phyloP scores from a whole-genome alignment of 2,329 filamentous ascomycete genomes.

The Cadophora malorum region DNA sequence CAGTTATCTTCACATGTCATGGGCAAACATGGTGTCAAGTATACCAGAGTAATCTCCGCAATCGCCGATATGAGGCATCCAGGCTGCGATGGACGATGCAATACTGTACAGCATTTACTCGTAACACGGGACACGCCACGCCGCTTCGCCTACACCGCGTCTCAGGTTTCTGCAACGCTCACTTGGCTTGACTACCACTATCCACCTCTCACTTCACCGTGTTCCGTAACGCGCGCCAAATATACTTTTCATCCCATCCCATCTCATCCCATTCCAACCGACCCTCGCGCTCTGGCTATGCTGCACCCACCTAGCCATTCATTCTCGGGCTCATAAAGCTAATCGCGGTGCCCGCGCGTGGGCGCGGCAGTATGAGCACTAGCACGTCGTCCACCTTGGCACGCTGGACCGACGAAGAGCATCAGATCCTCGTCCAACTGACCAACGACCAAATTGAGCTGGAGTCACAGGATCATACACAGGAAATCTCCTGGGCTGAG shows the following conservation, averaged over 20 bases:
- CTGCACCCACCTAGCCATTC: slow-evolving; percentile 2
- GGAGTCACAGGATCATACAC: slow-evolving; percentile 23
- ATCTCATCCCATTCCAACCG: not conserved
- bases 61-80: not conserved
- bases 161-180: not conserved
- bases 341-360: not conserved
- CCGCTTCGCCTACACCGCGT: not conserved
- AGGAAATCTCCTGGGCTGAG: slow-evolving; percentile 25
- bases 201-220: not conserved
- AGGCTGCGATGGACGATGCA: not conserved
- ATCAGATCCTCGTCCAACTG: slow-evolving; percentile 25
- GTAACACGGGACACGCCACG: not conserved
- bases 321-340: not conserved
- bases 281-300: not conserved
- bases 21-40: not conserved
- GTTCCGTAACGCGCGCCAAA: slow-evolving; percentile 9
- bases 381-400: slow-evolving; percentile 12
- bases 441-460: slow-evolving; percentile 29
- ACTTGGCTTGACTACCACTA: no score
- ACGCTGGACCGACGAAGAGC: slow-evolving; percentile 29
- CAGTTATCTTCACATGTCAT: not conserved
- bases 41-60: not conserved
- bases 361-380: slow-evolving; percentile 18
- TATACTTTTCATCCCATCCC: slow-evolving; percentile 3
- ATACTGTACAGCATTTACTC: not conserved